A percentile compares a stretch with the other conserved stretches of the same genome.
Conservation (phyloP, 1,284 basidiomycete genomes). For the Cryptococcus jaspeensis region DNA sequence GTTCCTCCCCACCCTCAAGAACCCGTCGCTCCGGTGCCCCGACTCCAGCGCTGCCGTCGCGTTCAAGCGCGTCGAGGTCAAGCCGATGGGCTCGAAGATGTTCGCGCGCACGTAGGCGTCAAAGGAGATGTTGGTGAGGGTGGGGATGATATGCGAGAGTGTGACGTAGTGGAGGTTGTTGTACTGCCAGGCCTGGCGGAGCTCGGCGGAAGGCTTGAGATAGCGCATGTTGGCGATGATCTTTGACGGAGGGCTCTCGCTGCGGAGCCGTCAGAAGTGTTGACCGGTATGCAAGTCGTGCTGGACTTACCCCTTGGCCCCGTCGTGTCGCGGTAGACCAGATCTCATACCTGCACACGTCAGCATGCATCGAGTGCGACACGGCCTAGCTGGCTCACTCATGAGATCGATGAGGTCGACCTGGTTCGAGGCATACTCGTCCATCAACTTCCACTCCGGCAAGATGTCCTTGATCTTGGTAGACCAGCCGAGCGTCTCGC, state of each 20-base stretch:
- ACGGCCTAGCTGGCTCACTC: slow-evolving; percentile 20
- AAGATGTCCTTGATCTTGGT: slow-evolving; percentile 54
- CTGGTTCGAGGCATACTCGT: slow-evolving; percentile 48
- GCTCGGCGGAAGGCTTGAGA: slow-evolving; percentile 30
- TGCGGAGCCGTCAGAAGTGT: background rate
- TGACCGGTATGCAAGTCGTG: background rate
- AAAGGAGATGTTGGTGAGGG: slow-evolving; percentile 26
- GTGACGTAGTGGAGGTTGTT: slow-evolving; percentile 33
- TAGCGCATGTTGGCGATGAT: slow-evolving; percentile 24
- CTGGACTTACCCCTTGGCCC: slow-evolving; percentile 19
- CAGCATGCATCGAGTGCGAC: background rate
- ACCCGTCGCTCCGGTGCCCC: slow-evolving; percentile 21
- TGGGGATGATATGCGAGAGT: slow-evolving; percentile 27
- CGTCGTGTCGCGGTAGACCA: slow-evolving; percentile 37
- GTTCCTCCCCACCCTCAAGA: slow-evolving; percentile 12
- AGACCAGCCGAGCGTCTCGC: slow-evolving; percentile 41
- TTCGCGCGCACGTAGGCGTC: slow-evolving; percentile 25
- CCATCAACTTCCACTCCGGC: slow-evolving; percentile 51
- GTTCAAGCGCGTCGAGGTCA: slow-evolving; percentile 31
- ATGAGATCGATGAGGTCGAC: slow-evolving; percentile 52
- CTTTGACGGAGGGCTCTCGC: slow-evolving; percentile 1
- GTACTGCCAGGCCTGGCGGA: slow-evolving; percentile 41
- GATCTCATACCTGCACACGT: slow-evolving; percentile 27
- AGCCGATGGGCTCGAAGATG: slow-evolving; percentile 36
- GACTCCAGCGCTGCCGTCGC: slow-evolving; percentile 6